These are phyloP conservation scores for Papiliotrema laurentii DNA, from an alignment of 1,284 basidiomycete genomes.

Conservation along the genomic window DNA sequence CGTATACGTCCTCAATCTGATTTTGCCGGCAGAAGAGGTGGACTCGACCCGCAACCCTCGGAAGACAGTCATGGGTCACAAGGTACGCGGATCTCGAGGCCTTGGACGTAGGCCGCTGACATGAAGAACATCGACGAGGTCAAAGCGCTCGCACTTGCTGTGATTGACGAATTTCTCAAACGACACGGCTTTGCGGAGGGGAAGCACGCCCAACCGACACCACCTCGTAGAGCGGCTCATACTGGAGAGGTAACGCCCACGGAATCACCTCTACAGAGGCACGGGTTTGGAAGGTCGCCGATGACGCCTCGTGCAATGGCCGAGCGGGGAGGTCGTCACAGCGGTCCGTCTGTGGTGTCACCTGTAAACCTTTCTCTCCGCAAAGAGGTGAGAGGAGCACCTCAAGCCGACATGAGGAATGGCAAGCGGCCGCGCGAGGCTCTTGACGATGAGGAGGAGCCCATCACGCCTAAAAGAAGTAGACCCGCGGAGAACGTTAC, in stretches of 20 bases:
- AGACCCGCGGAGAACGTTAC: no score
- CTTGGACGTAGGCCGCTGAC: not conserved
- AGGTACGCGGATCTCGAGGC: slow-evolving; percentile 51
- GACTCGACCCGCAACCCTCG: slow-evolving; percentile 73
- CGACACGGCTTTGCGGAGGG: slow-evolving; percentile 57
- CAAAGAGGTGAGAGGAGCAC: no score
- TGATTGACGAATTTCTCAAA: slow-evolving; percentile 62
- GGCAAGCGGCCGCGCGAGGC: no score
- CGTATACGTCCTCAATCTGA: slow-evolving; percentile 73
- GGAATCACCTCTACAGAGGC: not conserved
- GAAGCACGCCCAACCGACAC: not conserved
- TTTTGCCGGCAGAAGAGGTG: slow-evolving; percentile 59
- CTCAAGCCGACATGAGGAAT: no score
- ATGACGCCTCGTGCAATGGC: no score
- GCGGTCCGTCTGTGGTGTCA: no score
- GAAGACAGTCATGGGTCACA: slow-evolving; percentile 64
- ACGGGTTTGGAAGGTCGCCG: no score
- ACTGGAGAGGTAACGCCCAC: not conserved
- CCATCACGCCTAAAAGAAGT: no score
- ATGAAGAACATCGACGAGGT: slow-evolving; percentile 57
- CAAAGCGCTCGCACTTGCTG: slow-evolving; percentile 56
- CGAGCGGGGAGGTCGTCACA: no score
- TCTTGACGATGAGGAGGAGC: no score
- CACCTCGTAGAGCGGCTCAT: not conserved
- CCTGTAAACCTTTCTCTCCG: no score